Base-by-base conservation (phyloP, 2,329 filamentous ascomycete genomes). In the Sporothrix sp. region DNA sequence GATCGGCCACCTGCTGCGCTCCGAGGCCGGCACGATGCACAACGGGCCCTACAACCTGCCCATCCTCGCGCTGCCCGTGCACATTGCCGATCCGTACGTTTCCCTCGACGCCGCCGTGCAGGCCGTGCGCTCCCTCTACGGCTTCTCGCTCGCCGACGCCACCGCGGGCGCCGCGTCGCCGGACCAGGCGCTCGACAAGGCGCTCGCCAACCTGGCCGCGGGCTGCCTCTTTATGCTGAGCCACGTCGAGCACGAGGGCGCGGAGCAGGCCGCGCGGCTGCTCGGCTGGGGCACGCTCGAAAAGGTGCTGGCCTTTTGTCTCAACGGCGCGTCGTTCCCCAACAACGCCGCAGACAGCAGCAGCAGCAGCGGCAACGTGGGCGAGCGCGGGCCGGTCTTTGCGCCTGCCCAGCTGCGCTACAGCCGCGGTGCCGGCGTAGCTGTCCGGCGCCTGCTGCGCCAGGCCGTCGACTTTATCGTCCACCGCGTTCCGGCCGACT, bases 381-480 rank as follows among this genome's bases (percentile, higher is more conserved):
- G 52, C 60, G 39, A 64, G 1, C 37, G 38, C 13, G 50, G 51
- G 39, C 25, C 49, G 20, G 50, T 52, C 1, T 52, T 53, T 25
- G 47, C 49, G 1, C 50, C 65, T 8, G 63, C 64, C 9, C 62
- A 67, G 52, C 74, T 73, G 48, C 65, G 65, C 5, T 80, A 80
- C 58, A 80, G 78, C 5, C 36, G 72, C 73, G 10, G 75, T 75
- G 52, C 75, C 73, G 27, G 71, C 73, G 30, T 63, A 65, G 18
- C 16, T 18, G 37, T 57, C 9, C 48, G 50, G 1, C 52, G 30
- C 36, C 68, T 87, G 14, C 68, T 86, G 40, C 69, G 73, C 27
- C 72, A 70, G 13, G 68, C 78, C 16, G 65, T 81, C 33, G 72
- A 74, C 28, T 86, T 82, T 62, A 68, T 85, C 43, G 71, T 79